These are phyloP conservation scores for Lithohypha guttulata DNA, from an alignment of 2,329 filamentous ascomycete genomes.

Conservation along the genomic window DNA sequence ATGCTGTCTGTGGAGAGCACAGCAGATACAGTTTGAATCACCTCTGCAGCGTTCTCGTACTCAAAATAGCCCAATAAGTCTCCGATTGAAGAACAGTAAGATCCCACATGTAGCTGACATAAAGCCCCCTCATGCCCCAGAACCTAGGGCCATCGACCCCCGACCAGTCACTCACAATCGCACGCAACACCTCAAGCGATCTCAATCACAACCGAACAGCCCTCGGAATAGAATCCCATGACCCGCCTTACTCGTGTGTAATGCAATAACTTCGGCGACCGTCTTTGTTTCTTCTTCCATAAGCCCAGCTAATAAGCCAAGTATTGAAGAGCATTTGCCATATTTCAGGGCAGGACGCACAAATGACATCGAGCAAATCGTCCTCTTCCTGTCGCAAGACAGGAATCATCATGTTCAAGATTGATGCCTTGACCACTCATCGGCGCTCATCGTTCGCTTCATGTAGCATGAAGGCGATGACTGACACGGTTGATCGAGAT, in stretches of 20 bases:
- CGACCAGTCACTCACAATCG: conserved; percentile 7
- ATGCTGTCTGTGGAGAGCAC: conserved; percentile 15
- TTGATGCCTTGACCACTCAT: conserved; percentile 26
- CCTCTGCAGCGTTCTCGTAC: conserved; percentile 8
- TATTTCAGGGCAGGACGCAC: conserved; percentile 55
- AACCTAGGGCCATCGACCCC: conserved; percentile 11
- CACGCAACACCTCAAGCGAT: conserved; percentile 10
- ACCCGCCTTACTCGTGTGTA: conserved; percentile 60
- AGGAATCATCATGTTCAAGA: conserved; percentile 24
- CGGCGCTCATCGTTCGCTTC: conserved; percentile 46
- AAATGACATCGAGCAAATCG: conserved; percentile 97
- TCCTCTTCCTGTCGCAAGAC: conserved; percentile 38
- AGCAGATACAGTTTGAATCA: conserved; percentile 7
- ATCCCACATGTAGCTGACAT: conserved; percentile 1
- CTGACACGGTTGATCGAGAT: conserved; percentile 57
- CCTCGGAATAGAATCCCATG: conserved; percentile 23
- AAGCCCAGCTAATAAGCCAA: conserved; percentile 18
- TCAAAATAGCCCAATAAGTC: neutral
- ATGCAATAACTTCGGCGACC: conserved; percentile 79
- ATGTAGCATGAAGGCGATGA: conserved; percentile 47
- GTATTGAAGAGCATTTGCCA: conserved; percentile 24
- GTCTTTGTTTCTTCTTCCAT: conserved; percentile 83
- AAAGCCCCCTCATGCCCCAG: conserved; percentile 7
- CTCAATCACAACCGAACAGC: conserved; percentile 14
- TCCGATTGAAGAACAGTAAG: neutral